Base-by-base conservation (phyloP, 257 asterid species). In the Solanum piurae region DNA sequence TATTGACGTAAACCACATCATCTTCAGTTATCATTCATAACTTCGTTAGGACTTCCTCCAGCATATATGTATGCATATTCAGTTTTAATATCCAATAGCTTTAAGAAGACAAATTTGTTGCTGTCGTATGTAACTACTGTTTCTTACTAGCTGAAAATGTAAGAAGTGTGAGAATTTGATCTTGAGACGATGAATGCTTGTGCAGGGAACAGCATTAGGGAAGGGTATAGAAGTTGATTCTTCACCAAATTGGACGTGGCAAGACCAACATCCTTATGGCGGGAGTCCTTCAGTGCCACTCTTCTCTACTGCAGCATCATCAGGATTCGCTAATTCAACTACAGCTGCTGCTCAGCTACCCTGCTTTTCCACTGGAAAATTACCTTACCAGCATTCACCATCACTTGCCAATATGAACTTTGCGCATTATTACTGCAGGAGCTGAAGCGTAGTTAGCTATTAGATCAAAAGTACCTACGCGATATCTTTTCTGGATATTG, bases 231-330 rank as follows among this genome's bases (percentile, higher is more conserved):
- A 88, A 90, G 85, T 88, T 71, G 90, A 88, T 90, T 62, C 93
- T 72, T 88, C 92, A 3, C 90, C 93, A 83, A 93, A 91, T 60
- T 91, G 94, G 95, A 86, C 91, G 38, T 85, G 91, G 93, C 88
- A 88, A 42, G 88, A 89, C 40, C 89, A 83, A 5, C 87, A 87
- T 86, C 88, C 79, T 83, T 84, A 88, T 33, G 62, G 87, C n/a
- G 92, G 90, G 88, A 88, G 89, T 87, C 88, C 90, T 73, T 92
- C 91, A 38, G 89, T 87, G 83, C 88, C 92, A 31, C 90, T 92
- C 92, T 93, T 94, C 90, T 92, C 95, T 89, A 91, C 94, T 93
- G 99, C 99, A 96, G 99, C 99, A 96, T 96, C 98, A 96, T 96
- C 98, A 95, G 98, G 99, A 96, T 96, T 96, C 99, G 93, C 92